Evolutionary conservation across 352 stramenopile species (phyloP), one percentile per base, ranked within the genome.

Genomic region (Globisporangium echinulatum): DNA sequence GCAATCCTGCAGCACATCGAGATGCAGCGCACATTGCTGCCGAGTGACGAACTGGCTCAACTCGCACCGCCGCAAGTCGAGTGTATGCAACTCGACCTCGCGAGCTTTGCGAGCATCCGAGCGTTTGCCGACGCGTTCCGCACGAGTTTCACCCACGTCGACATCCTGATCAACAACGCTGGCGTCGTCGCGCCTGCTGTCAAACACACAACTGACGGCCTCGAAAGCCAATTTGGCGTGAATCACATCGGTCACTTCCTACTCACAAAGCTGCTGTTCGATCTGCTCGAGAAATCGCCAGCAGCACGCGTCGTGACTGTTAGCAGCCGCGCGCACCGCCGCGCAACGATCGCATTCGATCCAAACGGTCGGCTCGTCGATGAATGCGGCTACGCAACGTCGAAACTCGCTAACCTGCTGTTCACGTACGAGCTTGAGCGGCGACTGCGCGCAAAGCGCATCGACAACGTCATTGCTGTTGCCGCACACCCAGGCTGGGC

Each of bases 371-470:
- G 33, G 56, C 36, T 54, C 43, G 38, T 56, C 65, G 48, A 33
- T 40, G 37, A 46, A 17, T 56, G 37, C 53, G 77, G 75, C 58
- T 90, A 90, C 55, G 66, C 69, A 49, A 69, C 63, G 13, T 80
- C 74, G 42, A 90, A 90, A 62, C 64, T 90, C 51, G 61, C 68
- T 14, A 86, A 83, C 47, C 36, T 88, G 56, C 59, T 90, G 9
- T 90, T 90, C 58, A 87, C 72, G 36, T 83, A 72, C 59, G 80
- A 90, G 54, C 60, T 90, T 11, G 66, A 82, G 17, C 75, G 77
- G 7, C 75, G 77, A 0, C 40, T 88, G 11, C 47, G 60, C 5
- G 79, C 54, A 36, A 50, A 50, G 46, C 46, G 46, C 6, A 50
- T 50, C n/a, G 46, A 67, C 46, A 19, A 50, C 46, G 17, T 88